Evolutionary conservation across 768 basidiomycete genomes (phyloP), one percentile per base, ranked within the genome.

Genomic region (Neoboletus brunneissimus): DNA sequence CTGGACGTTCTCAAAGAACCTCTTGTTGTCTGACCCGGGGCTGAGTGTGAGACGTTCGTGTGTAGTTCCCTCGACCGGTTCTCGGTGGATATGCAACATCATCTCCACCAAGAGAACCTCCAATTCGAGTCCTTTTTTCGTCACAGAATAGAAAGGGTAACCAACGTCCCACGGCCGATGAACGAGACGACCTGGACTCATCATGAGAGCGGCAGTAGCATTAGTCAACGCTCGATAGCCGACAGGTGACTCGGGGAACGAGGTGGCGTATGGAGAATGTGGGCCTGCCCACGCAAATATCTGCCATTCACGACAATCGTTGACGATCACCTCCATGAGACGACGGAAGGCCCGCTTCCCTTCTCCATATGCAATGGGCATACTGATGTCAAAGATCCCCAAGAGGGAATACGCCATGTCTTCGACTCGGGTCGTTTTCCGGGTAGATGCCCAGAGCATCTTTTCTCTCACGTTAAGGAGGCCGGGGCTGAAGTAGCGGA

Each of bases 321-420:
- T 32, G 16, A 64, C 50, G 32, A 65, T 65, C 20, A 37, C 63
- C 38, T 61, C 65, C 65, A 65, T 61, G 25, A 71, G 55, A 40
- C 70, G 54, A 45, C 60, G 57, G 11, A 70, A 71, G 11, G 70
- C 63, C 6, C 60, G 57, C 34, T 48, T 56, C 6, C 70, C 67
- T 40, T 67, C 63, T 34, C 68, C 69, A 16, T 71, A 69, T 11
- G 58, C 58, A 9, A 69, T 59, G 11, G 55, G 48, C 38, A 71
- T 59, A 38, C 51, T 60, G 46, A 69, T 57, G 35, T 69, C 51
- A 29, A 69, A 59, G 25, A 69, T 57, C 6, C 67, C 69, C n/a
- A 71, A 23, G 34, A 69, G 57, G 5, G 58, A 67, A 40, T 68
- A 68, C 18, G 69, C 62, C 15, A 56, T 53, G 13, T 71, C 68